Base-by-base conservation (phyloP, 805 yeast genomes). In the Barnettozyma populi region DNA sequence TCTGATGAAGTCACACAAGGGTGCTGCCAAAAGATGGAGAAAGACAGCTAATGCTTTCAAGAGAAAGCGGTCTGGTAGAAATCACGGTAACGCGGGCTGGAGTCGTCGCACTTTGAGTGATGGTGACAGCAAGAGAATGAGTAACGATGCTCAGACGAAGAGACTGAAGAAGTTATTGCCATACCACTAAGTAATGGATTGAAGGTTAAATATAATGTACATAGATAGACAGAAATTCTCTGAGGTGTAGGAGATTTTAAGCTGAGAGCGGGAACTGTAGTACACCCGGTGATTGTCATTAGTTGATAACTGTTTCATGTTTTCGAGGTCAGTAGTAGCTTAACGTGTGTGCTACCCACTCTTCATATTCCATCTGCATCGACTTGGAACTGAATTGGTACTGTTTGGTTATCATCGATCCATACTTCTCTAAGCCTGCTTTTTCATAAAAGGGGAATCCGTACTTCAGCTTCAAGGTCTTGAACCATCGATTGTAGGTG, bases 21-120 rank as follows among this genome's bases (percentile, higher is more conserved):
- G 95, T 23, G 84, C 95, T 6, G 90, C 90, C 43, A 88, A 86
- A 63, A 78, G 97, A 68, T 87, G 94, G 82, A 78, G 84, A 63
- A 82, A 80, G 59, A 84, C 86, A 5, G 88, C 86, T 2, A 70
- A 71, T 40, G 77, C 79, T n/a, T 83, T 73, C 67, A 77, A 81
- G 57, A 71, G 88, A 62, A 71, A 76, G 52, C 79, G 81, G 57
- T 85, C 95, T 19, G 95, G 96, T 10, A 79, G 96, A 70, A 85
- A 86, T 55, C 97, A 90, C 64, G 97, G 97, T 44, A 90, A 90
- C 61, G 87, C 90, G 2, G 90, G 96, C 20, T 90, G 94, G 84
- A 76, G 90, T 29, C 70, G 78, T 36, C 74, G 82, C 44, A 72
- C 77, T 23, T 67, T 85, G 59, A 71, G 78, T 51, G 75, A 74